Conservation (phyloP, 495 filamentous ascomycete species). For the Xylaria flabelliformis region DNA sequence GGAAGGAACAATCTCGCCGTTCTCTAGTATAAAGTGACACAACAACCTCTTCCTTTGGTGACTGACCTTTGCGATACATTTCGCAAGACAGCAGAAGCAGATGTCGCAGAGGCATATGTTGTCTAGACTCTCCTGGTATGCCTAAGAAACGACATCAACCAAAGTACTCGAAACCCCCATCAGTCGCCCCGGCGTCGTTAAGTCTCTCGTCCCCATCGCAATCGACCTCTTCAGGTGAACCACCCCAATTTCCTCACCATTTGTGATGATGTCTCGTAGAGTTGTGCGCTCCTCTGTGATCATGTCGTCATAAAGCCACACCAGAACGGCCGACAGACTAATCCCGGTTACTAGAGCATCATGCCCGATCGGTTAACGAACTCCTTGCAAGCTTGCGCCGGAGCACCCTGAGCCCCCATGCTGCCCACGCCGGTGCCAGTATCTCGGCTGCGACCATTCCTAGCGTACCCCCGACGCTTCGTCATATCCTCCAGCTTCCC, state of each 20-base stretch:
- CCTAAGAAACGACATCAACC: slow-evolving; percentile 60
- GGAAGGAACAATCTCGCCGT: neutral
- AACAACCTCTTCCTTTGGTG: neutral
- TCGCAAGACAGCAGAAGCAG: slow-evolving; percentile 26
- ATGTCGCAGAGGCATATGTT: slow-evolving; percentile 27
- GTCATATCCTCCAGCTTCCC: slow-evolving; percentile 69
- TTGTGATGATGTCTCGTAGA: neutral
- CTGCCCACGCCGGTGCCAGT: slow-evolving; percentile 16
- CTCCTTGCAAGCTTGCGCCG: slow-evolving; percentile 57
- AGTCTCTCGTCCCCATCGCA: slow-evolving; percentile 41
- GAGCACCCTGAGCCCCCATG: slow-evolving; percentile 35
- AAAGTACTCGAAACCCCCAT: slow-evolving; percentile 59
- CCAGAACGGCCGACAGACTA: slow-evolving; percentile 18
- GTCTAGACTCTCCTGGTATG: slow-evolving; percentile 45
- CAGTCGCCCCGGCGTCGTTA: slow-evolving; percentile 55
- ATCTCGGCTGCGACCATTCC: slow-evolving; percentile 39
- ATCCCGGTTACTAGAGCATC: slow-evolving; percentile 22
- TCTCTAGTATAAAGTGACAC: neutral
- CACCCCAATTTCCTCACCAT: neutral
- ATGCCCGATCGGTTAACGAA: slow-evolving; percentile 56
- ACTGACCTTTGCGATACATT: slow-evolving; percentile 14
- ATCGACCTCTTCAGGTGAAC: slow-evolving; percentile 30
- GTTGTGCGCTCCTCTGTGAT: neutral
- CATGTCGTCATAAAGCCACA: neutral
- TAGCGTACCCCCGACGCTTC: slow-evolving; percentile 57